phyloP scores from a whole-genome alignment of 164 flowering plant species.

The Paratinospora sagittata region DNA sequence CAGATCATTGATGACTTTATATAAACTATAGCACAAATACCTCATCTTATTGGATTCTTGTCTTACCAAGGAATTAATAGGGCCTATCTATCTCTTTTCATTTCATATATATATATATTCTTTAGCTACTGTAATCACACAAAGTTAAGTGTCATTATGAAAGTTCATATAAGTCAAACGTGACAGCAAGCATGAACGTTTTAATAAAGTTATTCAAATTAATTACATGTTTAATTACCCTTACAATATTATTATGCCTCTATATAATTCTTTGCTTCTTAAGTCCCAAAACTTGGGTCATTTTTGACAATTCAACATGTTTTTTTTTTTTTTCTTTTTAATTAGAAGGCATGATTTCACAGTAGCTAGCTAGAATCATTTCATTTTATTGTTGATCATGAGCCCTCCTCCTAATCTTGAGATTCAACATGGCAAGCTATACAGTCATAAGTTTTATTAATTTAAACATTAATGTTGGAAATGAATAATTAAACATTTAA shows the following conservation, averaged over 20 bases:
- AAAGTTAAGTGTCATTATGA: not conserved
- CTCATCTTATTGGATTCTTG: no score
- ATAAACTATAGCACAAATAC: no score
- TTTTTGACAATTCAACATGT: not conserved
- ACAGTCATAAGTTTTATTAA: no score
- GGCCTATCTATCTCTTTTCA: not conserved
- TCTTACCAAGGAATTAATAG: not conserved
- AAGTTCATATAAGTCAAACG: not conserved
- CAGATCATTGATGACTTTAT: no score
- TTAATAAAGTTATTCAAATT: not conserved
- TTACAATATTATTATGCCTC: not conserved
- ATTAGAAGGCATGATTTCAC: not conserved
- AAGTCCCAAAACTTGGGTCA: not conserved
- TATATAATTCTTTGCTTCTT: not conserved
- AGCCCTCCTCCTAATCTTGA: no score
- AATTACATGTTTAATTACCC: not conserved
- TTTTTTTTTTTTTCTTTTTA: no score
- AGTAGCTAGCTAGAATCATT: no score
- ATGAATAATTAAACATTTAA: no score
- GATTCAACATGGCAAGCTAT: no score
- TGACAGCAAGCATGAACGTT: not conserved
- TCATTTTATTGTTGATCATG: not conserved
- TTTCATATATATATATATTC: constrained; percentile 1
- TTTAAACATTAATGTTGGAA: no score
- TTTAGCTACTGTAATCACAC: not conserved